These are phyloP conservation scores for Rosa hybrid DNA, from an alignment of 331 rosid genomes.

Conservation along the genomic window DNA sequence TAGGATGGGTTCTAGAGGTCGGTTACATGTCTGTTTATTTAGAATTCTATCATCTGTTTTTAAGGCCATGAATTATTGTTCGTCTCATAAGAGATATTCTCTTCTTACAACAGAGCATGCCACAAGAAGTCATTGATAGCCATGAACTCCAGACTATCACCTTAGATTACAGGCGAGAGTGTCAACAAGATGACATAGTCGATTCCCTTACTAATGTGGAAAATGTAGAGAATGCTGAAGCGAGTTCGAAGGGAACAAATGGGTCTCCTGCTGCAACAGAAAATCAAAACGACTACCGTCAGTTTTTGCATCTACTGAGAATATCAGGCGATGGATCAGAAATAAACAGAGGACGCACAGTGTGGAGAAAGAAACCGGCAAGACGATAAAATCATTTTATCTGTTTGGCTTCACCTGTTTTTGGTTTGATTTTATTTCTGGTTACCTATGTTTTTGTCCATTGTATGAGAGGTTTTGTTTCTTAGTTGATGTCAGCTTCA, in stretches of 20 bases:
- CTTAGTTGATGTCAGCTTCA: conserved; percentile 16
- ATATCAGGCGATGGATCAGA: conserved; percentile 67
- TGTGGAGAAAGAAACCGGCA: conserved; percentile 86
- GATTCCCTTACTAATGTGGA: conserved; percentile 80
- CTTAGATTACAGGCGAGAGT: conserved; percentile 92
- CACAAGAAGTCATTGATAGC: conserved; percentile 85
- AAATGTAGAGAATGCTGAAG: conserved; percentile 37
- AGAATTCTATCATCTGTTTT: neutral
- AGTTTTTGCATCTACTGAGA: conserved; percentile 77
- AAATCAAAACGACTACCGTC: conserved; percentile 40
- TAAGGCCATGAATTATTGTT: neutral
- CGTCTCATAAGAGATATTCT: conserved; percentile 7
- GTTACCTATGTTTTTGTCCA: neutral
- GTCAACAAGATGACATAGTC: conserved; percentile 73
- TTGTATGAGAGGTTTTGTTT: conserved; percentile 19
- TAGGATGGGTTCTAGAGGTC: conserved; percentile 98
- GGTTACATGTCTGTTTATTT: conserved; percentile 23
- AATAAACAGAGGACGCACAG: conserved; percentile 84
- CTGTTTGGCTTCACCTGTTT: conserved; percentile 19
- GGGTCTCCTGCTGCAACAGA: conserved; percentile 44
- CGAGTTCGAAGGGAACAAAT: conserved; percentile 48
- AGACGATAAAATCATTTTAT: conserved; percentile 45
- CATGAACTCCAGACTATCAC: conserved; percentile 84
- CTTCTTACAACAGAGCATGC: conserved; percentile 66
- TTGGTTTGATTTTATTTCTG: conserved; percentile 18